These are phyloP conservation scores for Entomortierella lignicola DNA, from an alignment of 192 early-diverging fungal genomes.

Conservation along the genomic window DNA sequence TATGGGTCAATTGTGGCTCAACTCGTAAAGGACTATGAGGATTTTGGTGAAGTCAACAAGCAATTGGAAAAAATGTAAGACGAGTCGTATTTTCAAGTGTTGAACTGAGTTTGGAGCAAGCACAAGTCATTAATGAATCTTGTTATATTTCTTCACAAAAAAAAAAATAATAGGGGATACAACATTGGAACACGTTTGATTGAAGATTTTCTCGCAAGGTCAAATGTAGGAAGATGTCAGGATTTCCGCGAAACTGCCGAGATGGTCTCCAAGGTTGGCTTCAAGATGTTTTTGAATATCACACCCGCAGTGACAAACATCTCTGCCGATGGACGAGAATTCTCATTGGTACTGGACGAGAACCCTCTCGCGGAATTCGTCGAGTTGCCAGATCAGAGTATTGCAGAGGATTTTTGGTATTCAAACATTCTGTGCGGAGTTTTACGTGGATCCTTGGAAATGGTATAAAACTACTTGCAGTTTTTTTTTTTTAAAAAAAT, in stretches of 20 bases:
- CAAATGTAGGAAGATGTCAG: conserved; percentile 81
- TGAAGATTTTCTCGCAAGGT: conserved; percentile 94
- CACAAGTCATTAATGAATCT: too few relatives aligned
- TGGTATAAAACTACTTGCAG: conserved; percentile 71
- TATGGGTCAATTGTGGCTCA: conserved; percentile 98
- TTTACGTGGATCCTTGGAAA: conserved; percentile 93
- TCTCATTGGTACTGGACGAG: conserved; percentile 94
- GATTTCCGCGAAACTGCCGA: conserved; percentile 95
- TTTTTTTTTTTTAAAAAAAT: too few relatives aligned
- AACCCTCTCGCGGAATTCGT: conserved; percentile 98
- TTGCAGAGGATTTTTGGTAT: conserved; percentile 89
- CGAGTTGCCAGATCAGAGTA: conserved; percentile 83
- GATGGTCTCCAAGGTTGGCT: conserved; percentile 94
- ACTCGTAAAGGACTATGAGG: conserved; percentile 93
- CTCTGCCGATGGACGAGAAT: conserved; percentile 87
- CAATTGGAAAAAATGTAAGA: conserved; percentile 97
- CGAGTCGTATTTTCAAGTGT: too few relatives aligned
- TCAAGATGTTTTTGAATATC: conserved; percentile 96
- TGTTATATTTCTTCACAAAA: too few relatives aligned
- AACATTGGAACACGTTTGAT: conserved; percentile 96
- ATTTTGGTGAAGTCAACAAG: conserved; percentile 92
- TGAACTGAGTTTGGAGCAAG: too few relatives aligned
- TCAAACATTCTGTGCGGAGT: conserved; percentile 97
- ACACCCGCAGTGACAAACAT: conserved; percentile 85
- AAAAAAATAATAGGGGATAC: conserved; percentile 96